These are phyloP conservation scores for Emmonsia crescens DNA, from an alignment of 2,329 filamentous ascomycete species.

Conservation along the genomic window DNA sequence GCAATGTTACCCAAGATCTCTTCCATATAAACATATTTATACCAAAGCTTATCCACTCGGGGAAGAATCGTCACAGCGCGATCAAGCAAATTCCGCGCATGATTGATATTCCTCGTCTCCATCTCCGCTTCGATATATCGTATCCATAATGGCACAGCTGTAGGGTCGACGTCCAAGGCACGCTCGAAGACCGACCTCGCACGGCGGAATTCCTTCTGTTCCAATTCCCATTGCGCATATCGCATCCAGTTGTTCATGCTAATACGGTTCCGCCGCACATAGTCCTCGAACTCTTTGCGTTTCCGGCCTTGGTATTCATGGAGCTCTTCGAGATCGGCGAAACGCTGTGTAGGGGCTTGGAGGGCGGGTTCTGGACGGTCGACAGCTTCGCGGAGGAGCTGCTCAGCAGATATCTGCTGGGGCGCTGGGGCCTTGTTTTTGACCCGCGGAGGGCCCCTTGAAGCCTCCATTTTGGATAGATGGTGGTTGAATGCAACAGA, in stretches of 20 bases:
- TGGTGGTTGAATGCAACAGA: neutral
- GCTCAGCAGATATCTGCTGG: slow-evolving; percentile 87
- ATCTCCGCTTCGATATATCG: slow-evolving; percentile 94
- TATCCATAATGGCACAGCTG: slow-evolving; percentile 78
- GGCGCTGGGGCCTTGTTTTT: slow-evolving; percentile 97
- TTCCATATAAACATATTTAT: slow-evolving; percentile 98
- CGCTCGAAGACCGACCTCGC: slow-evolving; percentile 90
- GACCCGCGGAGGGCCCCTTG: slow-evolving; percentile 85
- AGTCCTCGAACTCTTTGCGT: slow-evolving; percentile 93
- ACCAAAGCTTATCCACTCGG: slow-evolving; percentile 92
- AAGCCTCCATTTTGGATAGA: slow-evolving; percentile 65
- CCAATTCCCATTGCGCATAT: slow-evolving; percentile 93
- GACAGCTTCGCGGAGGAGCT: slow-evolving; percentile 92
- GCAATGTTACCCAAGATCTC: slow-evolving; percentile 93
- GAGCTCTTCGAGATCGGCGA: slow-evolving; percentile 92
- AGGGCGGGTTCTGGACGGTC: slow-evolving; percentile 85
- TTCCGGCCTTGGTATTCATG: slow-evolving; percentile 96
- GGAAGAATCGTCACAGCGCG: slow-evolving; percentile 88
- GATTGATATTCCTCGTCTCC: slow-evolving; percentile 90
- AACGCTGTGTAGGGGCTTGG: slow-evolving; percentile 85
- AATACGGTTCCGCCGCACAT: slow-evolving; percentile 85
- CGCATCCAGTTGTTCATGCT: slow-evolving; percentile 99
- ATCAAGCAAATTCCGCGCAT: slow-evolving; percentile 88
- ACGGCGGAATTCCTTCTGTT: slow-evolving; percentile 92
- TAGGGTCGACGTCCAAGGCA: slow-evolving; percentile 82